Conservation (phyloP, 2,329 filamentous ascomycete genomes). For the Aspergillus fumigatus region DNA sequence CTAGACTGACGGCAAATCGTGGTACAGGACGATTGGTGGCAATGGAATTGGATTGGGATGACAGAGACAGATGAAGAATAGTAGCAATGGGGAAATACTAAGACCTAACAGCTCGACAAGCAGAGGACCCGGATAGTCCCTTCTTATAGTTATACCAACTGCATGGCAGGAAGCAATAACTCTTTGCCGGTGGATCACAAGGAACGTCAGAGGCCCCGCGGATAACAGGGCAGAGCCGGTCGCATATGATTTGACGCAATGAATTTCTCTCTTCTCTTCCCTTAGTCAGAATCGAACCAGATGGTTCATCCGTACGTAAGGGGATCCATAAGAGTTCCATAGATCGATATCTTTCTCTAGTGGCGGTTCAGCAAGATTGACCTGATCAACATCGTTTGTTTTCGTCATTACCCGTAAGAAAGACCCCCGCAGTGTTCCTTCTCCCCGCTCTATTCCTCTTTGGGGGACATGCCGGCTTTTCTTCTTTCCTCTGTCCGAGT, state of each 20-base stretch:
- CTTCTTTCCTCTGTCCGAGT: conserved; percentile 12
- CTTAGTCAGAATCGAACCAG: neutral
- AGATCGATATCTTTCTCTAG: neutral
- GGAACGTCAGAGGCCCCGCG: conserved; percentile 6
- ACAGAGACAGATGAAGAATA: neutral
- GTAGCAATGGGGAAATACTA: neutral
- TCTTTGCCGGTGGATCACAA: conserved; percentile 9
- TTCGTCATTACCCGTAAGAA: conserved; percentile 12
- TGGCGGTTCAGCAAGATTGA: neutral
- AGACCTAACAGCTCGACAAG: neutral
- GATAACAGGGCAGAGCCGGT: neutral
- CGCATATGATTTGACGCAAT: neutral
- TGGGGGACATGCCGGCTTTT: conserved; percentile 12
- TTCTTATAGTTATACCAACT: neutral
- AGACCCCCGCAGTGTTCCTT: conserved; percentile 1
- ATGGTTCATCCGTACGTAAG: neutral
- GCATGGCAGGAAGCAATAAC: neutral
- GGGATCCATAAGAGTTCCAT: neutral
- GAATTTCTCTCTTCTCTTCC: neutral
- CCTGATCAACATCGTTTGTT: neutral
- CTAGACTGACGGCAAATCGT: neutral
- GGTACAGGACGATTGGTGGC: neutral
- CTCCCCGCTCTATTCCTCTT: conserved; percentile 17
- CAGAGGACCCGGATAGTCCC: neutral
- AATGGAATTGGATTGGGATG: neutral